Percentiles rank a stretch among this genome's conserved stretches.
Conservation (phyloP, 441 rosid genomes). For the Dalechampia spathulata region DNA sequence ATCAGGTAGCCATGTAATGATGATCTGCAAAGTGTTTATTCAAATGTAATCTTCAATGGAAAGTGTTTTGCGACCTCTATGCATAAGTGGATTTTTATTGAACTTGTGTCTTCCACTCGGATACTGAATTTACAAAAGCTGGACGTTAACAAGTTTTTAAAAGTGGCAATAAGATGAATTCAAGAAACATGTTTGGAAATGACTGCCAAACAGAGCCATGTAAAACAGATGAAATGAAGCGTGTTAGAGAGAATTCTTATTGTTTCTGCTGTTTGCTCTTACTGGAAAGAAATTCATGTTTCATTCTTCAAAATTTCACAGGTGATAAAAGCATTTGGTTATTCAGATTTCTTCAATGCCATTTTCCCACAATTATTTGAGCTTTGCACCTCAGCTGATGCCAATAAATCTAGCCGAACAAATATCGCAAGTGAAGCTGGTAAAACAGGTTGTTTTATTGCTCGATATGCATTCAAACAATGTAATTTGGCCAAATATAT, state of each 20-base stretch:
- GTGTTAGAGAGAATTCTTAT: neutral
- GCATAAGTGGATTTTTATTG: neutral
- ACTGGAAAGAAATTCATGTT: neutral
- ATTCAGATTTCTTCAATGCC: slow-evolving; percentile 60
- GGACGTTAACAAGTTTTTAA: neutral
- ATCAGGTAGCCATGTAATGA: slow-evolving; percentile 44
- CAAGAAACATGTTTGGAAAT: neutral
- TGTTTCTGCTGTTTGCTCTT: slow-evolving; percentile 1
- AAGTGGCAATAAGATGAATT: neutral
- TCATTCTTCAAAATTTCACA: slow-evolving; percentile 26
- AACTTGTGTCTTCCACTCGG: neutral
- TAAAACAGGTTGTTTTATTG: slow-evolving; percentile 50
- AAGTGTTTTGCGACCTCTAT: neutral
- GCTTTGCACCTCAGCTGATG: slow-evolving; percentile 50
- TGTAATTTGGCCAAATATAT: too few relatives aligned
- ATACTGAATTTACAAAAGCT: neutral
- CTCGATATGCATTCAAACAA: slow-evolving; percentile 7
- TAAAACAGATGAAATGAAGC: neutral
- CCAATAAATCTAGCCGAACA: slow-evolving; percentile 31
- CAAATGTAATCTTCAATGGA: neutral
- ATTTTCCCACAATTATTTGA: slow-evolving; percentile 67
- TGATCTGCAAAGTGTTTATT: slow-evolving; percentile 3
- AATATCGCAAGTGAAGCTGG: slow-evolving; percentile 37
- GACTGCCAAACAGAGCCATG: neutral
- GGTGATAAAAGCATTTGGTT: slow-evolving; percentile 76